Evolutionary conservation across 176 grass and related monocot species (phyloP).

Genomic region (Canna indica): DNA sequence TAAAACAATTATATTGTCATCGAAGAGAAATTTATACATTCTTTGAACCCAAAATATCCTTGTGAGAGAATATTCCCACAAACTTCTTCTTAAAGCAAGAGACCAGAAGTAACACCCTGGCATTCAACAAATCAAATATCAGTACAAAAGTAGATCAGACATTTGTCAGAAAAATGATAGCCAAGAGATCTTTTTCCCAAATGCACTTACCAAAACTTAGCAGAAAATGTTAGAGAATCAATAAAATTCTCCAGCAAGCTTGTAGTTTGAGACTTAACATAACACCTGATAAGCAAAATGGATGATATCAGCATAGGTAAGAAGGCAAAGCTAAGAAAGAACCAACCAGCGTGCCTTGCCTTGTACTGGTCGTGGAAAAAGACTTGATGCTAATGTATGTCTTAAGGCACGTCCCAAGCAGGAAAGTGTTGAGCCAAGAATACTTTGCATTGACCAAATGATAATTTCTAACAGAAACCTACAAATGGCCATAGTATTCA

Average conservation of each 20-base stretch:
- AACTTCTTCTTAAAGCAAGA: conserved; percentile 86
- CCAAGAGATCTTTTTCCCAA: conserved; percentile 18
- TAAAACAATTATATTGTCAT: conserved; percentile 14
- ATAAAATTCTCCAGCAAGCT: conserved; percentile 46
- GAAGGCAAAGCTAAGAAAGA: conserved; percentile 7
- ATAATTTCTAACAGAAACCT: conserved; percentile 76
- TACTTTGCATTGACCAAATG: conserved; percentile 37
- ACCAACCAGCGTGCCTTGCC: conserved; percentile 31
- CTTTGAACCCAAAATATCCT: conserved; percentile 75
- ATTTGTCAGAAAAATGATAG: conserved; percentile 11
- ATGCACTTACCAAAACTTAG: conserved; percentile 70
- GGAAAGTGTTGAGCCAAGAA: conserved; percentile 38
- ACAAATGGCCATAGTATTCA: conserved; percentile 10
- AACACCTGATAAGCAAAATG: conserved; percentile 34
- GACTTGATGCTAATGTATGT: conserved; percentile 49
- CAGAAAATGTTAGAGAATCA: conserved; percentile 48
- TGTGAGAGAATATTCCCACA: conserved; percentile 38
- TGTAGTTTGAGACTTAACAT: conserved; percentile 29
- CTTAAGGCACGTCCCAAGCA: conserved; percentile 65
- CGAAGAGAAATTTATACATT: conserved; percentile 61
- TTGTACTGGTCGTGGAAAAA: conserved; percentile 57
- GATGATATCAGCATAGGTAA: conserved; percentile 12
- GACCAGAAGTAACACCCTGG: conserved; percentile 62
- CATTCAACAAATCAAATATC: conserved; percentile 25
- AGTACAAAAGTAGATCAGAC: conserved; percentile 15